Evolutionary conservation across 2,329 filamentous ascomycete genomes (phyloP).

Genomic region (Botryotinia globosa): DNA sequence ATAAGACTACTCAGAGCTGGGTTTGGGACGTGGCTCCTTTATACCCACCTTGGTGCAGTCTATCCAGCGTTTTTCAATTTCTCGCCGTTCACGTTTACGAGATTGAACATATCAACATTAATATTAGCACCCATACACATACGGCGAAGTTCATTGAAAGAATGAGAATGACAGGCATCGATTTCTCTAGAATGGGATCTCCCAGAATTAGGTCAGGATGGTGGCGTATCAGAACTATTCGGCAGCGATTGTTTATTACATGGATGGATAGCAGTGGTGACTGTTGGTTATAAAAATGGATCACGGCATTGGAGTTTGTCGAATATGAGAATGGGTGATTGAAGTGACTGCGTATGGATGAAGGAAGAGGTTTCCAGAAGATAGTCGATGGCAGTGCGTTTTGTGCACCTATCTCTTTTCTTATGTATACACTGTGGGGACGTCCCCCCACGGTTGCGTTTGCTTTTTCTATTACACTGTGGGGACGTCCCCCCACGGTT

Average conservation of each 20-base stretch:
- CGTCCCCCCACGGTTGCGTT: background rate
- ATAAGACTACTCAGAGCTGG: background rate
- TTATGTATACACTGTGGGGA: background rate
- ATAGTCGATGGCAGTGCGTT: background rate
- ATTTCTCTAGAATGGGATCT: background rate
- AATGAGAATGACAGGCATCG: background rate
- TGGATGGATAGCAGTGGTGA: background rate
- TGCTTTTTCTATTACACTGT: background rate
- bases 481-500: background rate
- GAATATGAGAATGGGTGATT: background rate
- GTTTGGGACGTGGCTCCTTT: background rate
- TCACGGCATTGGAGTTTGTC: background rate
- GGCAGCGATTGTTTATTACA: background rate
- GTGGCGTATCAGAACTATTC: background rate
- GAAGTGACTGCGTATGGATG: background rate
- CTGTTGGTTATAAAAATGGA: background rate
- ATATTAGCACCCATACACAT: background rate
- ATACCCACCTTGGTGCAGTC: background rate
- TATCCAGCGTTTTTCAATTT: background rate
- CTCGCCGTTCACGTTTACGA: background rate
- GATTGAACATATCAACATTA: conserved; percentile 1
- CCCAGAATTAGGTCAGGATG: background rate
- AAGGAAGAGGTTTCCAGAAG: background rate
- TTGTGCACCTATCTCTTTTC: background rate
- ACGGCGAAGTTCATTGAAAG: background rate